Evolutionary conservation across 306 rosid genomes (phyloP).

Genomic region (Acmispon strigosus): DNA sequence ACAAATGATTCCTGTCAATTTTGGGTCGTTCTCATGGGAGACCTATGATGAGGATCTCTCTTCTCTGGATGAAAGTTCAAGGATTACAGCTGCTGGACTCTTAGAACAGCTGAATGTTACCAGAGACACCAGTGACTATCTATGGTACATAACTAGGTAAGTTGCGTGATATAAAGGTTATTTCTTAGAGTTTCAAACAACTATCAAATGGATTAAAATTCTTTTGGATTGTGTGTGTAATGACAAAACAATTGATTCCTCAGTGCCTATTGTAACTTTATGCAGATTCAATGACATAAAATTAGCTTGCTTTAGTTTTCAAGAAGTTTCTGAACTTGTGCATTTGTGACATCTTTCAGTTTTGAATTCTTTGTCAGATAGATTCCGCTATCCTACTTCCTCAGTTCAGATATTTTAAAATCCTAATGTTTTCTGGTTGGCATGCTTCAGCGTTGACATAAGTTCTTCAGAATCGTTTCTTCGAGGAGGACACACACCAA

Average conservation of each 20-base stretch:
- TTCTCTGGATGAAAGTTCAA: slow-evolving; percentile 54
- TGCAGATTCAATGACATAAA: not conserved
- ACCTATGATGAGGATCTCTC: slow-evolving; percentile 75
- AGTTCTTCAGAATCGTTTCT: slow-evolving; percentile 73
- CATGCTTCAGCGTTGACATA: slow-evolving; percentile 53
- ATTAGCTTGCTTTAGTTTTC: not conserved
- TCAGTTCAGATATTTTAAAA: not conserved
- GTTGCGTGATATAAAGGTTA: slow-evolving; percentile 7
- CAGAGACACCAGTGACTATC: slow-evolving; percentile 82
- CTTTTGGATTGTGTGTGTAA: not conserved
- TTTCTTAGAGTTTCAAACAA: not conserved
- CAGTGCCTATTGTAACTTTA: not conserved
- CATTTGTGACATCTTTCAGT: not conserved
- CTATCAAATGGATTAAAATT: not conserved
- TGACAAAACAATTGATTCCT: not conserved
- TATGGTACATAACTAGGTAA: slow-evolving; percentile 92
- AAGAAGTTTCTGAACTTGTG: not conserved
- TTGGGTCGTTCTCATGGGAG: slow-evolving; percentile 64
- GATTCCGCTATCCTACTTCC: not conserved
- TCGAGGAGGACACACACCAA: slow-evolving; percentile 59
- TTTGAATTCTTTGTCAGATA: not conserved
- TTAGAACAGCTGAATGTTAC: slow-evolving; percentile 85
- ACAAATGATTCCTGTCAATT: slow-evolving; percentile 49
- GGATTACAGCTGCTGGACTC: slow-evolving; percentile 54
- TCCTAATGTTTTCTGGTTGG: slow-evolving; percentile 1